Percentiles rank a stretch among this genome's conserved stretches.
phyloP scores from a whole-genome alignment of 371 early-diverging fungal species.

The Mucor circinelloides region DNA sequence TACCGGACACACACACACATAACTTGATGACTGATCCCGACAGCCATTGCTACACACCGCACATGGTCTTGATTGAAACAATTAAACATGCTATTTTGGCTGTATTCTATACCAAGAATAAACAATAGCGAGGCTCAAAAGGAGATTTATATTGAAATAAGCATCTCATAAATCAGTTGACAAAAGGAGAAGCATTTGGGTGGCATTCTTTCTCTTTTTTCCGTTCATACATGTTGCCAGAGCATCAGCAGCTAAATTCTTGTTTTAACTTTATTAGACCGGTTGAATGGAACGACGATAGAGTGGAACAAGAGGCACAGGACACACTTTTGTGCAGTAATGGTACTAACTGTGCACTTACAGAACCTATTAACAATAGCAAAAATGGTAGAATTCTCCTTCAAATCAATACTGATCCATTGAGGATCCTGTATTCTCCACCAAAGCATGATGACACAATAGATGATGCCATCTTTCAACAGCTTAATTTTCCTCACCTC shows the following conservation, averaged over 20 bases:
- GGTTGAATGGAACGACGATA: background rate
- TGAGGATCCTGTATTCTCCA: slow-evolving; percentile 26
- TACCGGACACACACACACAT: background rate
- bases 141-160: background rate
- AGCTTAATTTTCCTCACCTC: slow-evolving; percentile 32
- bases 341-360: background rate
- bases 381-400: background rate
- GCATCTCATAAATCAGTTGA: background rate
- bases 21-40: no score
- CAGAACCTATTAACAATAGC: background rate
- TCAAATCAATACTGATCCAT: slow-evolving; percentile 24
- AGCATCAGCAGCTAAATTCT: background rate
- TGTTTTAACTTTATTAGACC: background rate
- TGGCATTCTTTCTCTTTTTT: background rate
- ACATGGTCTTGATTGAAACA: background rate
- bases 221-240: background rate
- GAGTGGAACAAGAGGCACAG: background rate
- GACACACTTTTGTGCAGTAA: background rate
- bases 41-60: no score
- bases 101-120: background rate
- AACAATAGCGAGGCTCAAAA: background rate
- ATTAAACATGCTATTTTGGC: background rate
- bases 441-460: background rate
- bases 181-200: background rate
- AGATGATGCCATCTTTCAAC: slow-evolving; percentile 20